Base-by-base conservation (phyloP, 1,284 basidiomycete species). In the Apiotrichum sp. region DNA sequence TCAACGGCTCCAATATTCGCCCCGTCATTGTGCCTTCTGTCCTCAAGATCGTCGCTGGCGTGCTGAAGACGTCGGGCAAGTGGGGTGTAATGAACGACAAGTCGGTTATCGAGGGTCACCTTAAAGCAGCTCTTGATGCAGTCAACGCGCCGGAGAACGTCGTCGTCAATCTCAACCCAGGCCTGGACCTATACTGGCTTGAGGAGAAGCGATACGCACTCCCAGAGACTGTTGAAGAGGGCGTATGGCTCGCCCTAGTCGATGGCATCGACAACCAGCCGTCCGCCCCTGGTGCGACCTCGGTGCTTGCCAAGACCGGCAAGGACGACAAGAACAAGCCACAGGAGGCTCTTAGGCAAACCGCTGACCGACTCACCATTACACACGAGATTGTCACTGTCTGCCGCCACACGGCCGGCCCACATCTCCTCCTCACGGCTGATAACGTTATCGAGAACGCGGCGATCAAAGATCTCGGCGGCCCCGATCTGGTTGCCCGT, bases 171-270 rank as follows among this genome's bases (percentile, higher is more conserved):
- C 56, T 61, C 56, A 58, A 61, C 52, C 60, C 60, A 1, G 60
- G 48, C 4, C 54, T 61, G 34, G 52, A 54, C 54, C 48, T 61
- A 41, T 48, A 43, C 31, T 61, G 56, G 56, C 44, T 58, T 43
- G 49, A 56, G 33, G 56, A 61, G 56, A 53, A 56, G 45, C 53
- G 52, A 38, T 61, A 61, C 34, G 56, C 51, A 8, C 56, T 61
- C 36, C 52, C 55, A 29, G 49, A 53, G 46, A 35, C 54, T 9
- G 60, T 58, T 48, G 60, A 61, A 54, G 52, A 51, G 47, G 47
- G 46, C 29, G 45, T 61, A 39, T 61, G 60, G 60, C 56, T 56
- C 39, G 60, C 56, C 6, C 45, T 61, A 34, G 60, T 61, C 32
- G 52, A 61, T 32, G 60, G 56, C 36, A 47, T 61, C 45, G 60